Base-by-base conservation (phyloP, 371 early-diverging fungal species). In the Lichtheimia corymbifera region DNA sequence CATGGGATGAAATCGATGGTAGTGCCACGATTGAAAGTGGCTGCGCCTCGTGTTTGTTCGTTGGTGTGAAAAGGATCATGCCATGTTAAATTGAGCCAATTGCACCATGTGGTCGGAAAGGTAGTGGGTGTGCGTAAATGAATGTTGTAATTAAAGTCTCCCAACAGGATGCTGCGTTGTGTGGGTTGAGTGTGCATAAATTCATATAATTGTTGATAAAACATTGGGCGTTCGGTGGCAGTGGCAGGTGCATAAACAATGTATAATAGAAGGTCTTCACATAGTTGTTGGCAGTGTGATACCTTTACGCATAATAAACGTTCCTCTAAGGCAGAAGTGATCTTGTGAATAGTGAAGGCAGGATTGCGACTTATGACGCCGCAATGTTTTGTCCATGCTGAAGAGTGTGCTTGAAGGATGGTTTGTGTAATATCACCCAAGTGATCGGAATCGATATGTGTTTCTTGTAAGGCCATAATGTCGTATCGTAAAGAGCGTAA, bases 141-240 rank as follows among this genome's bases (percentile, higher is more conserved):
- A 44, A 60, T 41, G 53, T 60, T 43, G 44, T 60, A 45, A 20
- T 60, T 60, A 27, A 60, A 60, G 53, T 60, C 60, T 1, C 60
- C 60, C 12, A 60, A 47, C 3, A 60, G 41, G 50, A 60, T 20
- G 22, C 50, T 42, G 60, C 60, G 60, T 3, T n/a, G 60, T 14
- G 60, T 22, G 4, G 49, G 59, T 22, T 50, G 18, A 6, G 28
- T 30, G 28, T 50, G 28, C 15, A 49, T 17, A 4, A 51, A 9
- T 1, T 30, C 20, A n/a, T 20, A 7, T 17, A 60, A 25, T 28
- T 44, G 18, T 15, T 22, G 14, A 41, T 18, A 60, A 43, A 60
- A 60, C 4, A 44, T 5, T 9, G 53, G 43, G 1, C 53, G 53
- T 2, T 28, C 40, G 2, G 17, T 4, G 1, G 41, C 45, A 5